These are phyloP conservation scores for Ophiostoma novo-ulmi DNA, from an alignment of 2,329 filamentous ascomycete genomes.

Conservation along the genomic window DNA sequence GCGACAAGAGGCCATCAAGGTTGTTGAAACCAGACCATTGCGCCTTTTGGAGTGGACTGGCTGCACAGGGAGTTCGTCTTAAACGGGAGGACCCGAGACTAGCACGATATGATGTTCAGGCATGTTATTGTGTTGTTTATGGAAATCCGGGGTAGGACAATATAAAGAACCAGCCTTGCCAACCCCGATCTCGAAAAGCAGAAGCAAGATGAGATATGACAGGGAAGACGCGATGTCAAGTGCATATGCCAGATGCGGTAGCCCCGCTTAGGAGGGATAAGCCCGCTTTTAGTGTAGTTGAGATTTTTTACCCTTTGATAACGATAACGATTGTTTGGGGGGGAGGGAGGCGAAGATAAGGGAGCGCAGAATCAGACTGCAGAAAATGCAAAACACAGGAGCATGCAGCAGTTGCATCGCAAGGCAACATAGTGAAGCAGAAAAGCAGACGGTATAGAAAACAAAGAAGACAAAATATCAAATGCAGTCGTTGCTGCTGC, in stretches of 20 bases:
- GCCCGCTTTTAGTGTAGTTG: constrained; percentile 25
- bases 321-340: constrained; percentile 13
- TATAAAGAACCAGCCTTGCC: constrained; percentile 3
- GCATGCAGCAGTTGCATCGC: background rate
- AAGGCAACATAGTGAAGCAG: background rate
- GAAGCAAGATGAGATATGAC: constrained; percentile 25
- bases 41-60: background rate
- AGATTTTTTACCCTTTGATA: constrained; percentile 21
- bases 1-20: constrained; percentile 26
- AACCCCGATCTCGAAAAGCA: constrained; percentile 15
- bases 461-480: constrained; percentile 1
- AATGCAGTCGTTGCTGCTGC: background rate
- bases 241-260: constrained; percentile 14
- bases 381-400: background rate
- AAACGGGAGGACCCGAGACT: constrained; percentile 25
- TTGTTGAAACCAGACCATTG: constrained; percentile 15
- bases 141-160: constrained; percentile 6
- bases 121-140: constrained; percentile 8
- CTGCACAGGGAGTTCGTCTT: constrained; percentile 12
- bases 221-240: constrained; percentile 15
- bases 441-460: background rate
- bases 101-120: constrained; percentile 8
- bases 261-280: constrained; percentile 21
- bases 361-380: constrained; percentile 2
- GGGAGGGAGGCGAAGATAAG: background rate